Evolutionary conservation across 257 asterid species (phyloP).

Genomic region (Fraxinus anomala): DNA sequence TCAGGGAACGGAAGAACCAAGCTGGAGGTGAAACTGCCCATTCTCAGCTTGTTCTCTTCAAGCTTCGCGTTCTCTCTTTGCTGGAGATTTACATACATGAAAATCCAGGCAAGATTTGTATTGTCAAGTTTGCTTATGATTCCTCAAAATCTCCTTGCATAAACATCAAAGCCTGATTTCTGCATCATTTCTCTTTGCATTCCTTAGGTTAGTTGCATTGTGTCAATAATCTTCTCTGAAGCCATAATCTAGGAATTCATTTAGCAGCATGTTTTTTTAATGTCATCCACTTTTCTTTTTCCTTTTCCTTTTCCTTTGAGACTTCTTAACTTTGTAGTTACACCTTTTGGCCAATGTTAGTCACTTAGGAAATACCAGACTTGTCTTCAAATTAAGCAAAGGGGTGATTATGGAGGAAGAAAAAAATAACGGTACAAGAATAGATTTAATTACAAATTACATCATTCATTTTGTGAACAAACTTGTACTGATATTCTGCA

Average conservation of each 20-base stretch:
- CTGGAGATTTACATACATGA: slow-evolving; percentile 91
- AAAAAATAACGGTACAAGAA: not conserved
- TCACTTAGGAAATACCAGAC: not conserved
- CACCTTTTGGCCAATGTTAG: not conserved
- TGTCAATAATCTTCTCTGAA: not conserved
- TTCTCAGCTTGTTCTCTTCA: slow-evolving; percentile 94
- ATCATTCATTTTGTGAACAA: not conserved
- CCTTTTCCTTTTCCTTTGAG: not conserved
- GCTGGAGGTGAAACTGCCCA: slow-evolving; percentile 93
- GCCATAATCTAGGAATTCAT: not conserved
- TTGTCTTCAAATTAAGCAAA: not conserved
- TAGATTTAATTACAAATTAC: not conserved
- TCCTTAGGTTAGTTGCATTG: not conserved
- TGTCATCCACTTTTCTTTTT: not conserved
- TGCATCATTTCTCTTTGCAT: not conserved
- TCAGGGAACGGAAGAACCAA: slow-evolving; percentile 75
- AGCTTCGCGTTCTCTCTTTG: slow-evolving; percentile 91
- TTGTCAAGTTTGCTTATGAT: not conserved
- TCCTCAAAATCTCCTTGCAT: not conserved
- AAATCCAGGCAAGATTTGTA: slow-evolving; percentile 76
- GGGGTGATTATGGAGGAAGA: too few relatives aligned
- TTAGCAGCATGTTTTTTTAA: not conserved
- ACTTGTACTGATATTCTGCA: not conserved
- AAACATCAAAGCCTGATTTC: not conserved
- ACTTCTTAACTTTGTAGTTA: not conserved